These are phyloP conservation scores for Polygonum maritimum DNA, from an alignment of 148 eudicot species.

Conservation along the genomic window DNA sequence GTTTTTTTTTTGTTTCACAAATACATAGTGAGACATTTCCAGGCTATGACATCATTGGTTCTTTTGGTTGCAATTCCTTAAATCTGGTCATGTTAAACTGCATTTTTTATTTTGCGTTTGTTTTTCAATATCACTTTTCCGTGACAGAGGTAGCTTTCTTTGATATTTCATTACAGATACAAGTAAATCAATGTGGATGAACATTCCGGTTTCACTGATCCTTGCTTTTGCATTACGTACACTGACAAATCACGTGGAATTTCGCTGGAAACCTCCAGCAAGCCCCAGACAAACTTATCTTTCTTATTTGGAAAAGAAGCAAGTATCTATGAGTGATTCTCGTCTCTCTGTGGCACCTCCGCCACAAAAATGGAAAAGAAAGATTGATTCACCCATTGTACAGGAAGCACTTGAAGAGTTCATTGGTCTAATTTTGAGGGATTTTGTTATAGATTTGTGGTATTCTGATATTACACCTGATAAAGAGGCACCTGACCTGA, in stretches of 20 bases:
- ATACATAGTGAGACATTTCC: background rate
- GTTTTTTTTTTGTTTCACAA: background rate
- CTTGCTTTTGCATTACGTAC: conserved; percentile 50
- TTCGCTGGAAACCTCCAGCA: conserved; percentile 51
- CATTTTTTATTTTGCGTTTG: background rate
- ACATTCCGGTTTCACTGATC: conserved; percentile 68
- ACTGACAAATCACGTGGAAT: conserved; percentile 61
- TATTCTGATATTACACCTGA: conserved; percentile 88
- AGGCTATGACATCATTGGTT: background rate
- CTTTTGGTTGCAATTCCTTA: background rate
- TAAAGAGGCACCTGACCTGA: conserved; percentile 85
- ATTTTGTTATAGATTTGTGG: conserved; percentile 90
- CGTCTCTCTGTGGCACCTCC: conserved; percentile 54
- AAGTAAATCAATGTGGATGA: conserved; percentile 98
- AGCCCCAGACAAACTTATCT: conserved; percentile 37
- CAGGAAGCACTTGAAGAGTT: conserved; percentile 87
- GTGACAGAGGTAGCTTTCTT: background rate
- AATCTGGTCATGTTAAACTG: background rate
- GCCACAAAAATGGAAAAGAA: conserved; percentile 74
- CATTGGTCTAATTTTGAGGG: conserved; percentile 61
- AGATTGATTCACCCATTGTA: conserved; percentile 76
- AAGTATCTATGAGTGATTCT: conserved; percentile 64
- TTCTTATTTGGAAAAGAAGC: conserved; percentile 66
- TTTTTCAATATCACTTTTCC: background rate
- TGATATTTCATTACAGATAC: conserved; percentile 52